Evolutionary conservation across 306 rosid genomes (phyloP).

Genomic region (Castanea sativa): DNA sequence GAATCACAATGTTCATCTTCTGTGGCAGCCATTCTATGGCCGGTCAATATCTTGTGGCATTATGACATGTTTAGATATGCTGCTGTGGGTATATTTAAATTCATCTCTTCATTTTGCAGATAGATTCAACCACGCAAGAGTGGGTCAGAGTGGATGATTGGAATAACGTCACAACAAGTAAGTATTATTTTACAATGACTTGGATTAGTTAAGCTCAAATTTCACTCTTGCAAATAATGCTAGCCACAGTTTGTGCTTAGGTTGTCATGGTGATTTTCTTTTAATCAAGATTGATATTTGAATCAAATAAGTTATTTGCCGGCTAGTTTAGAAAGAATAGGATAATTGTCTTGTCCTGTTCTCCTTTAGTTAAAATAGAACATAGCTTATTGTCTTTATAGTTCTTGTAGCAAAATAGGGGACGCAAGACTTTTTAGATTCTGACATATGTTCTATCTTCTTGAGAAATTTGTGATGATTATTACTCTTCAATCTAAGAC

Average conservation of each 20-base stretch:
- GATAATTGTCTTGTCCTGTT: too few species aligned
- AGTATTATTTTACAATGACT: constrained; percentile 18
- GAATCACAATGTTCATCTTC: background rate
- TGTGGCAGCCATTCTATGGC: constrained; percentile 7
- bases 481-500: background rate
- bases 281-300: background rate
- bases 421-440: background rate
- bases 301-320: background rate
- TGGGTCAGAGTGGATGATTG: constrained; percentile 84
- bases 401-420: too few species aligned
- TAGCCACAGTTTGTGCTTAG: background rate
- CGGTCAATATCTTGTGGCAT: background rate
- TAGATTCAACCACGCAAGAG: constrained; percentile 34
- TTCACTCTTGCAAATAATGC: background rate
- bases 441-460: background rate
- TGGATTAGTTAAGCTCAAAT: background rate
- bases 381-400: too few species aligned
- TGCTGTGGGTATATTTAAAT: constrained; percentile 1
- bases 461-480: background rate
- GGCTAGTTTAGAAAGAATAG: background rate
- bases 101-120: constrained; percentile 44
- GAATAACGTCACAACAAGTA: constrained; percentile 70
- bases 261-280: background rate
- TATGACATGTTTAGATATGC: constrained; percentile 1
- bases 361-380: too few species aligned